Conservation (phyloP, 2,329 filamentous ascomycete species). For the Fusarium denticulatum region DNA sequence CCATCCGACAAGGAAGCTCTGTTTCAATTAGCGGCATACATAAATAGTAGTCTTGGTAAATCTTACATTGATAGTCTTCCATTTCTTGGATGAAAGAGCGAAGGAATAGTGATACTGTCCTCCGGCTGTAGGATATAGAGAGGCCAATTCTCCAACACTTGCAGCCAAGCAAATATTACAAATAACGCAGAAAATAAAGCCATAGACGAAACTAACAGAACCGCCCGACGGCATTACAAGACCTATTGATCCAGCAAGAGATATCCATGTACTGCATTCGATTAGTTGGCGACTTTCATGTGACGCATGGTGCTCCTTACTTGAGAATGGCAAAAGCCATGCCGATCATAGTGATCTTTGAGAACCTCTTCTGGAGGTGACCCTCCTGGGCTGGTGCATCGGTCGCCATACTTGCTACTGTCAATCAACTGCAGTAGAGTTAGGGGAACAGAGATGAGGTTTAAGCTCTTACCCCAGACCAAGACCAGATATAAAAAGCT, state of each 20-base stretch:
- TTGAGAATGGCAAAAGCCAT: slow-evolving; percentile 59
- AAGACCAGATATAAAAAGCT: slow-evolving; percentile 2
- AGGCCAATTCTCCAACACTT: slow-evolving; percentile 35
- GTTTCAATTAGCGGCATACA: not conserved
- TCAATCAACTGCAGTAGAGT: not conserved
- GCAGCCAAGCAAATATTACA: slow-evolving; percentile 34
- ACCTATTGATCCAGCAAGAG: slow-evolving; percentile 55
- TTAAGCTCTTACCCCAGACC: not conserved
- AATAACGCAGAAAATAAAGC: slow-evolving; percentile 48
- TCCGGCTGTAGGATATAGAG: slow-evolving; percentile 34
- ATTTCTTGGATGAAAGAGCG: slow-evolving; percentile 52
- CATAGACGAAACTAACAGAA: slow-evolving; percentile 52
- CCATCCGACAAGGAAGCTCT: slow-evolving; percentile 58
- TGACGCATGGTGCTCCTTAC: slow-evolving; percentile 26
- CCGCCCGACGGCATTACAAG: slow-evolving; percentile 55
- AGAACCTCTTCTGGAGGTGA: slow-evolving; percentile 37
- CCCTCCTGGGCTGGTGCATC: slow-evolving; percentile 15
- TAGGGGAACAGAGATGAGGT: not conserved
- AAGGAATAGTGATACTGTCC: slow-evolving; percentile 57
- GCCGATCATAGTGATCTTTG: slow-evolving; percentile 38
- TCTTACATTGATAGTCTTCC: slow-evolving; percentile 51
- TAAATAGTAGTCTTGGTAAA: not conserved
- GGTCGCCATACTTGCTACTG: slow-evolving; percentile 5
- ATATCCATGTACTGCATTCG: slow-evolving; percentile 44
- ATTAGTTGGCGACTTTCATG: slow-evolving; percentile 14